Conservation (phyloP, 2,329 filamentous ascomycete genomes). For the Sporothrix curviconia region DNA sequence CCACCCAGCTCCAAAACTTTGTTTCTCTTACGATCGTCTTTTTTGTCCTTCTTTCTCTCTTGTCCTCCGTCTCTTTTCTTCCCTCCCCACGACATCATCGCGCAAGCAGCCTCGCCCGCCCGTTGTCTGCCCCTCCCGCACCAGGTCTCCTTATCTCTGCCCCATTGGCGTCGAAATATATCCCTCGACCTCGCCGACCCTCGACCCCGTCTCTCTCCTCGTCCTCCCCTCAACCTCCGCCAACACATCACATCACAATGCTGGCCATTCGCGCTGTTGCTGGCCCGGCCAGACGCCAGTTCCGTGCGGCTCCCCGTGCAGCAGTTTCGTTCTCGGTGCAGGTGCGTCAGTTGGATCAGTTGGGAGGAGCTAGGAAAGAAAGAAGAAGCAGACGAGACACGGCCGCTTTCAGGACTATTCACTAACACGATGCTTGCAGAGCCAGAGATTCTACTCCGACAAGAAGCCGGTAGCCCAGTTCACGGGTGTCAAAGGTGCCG, state of each 20-base stretch:
- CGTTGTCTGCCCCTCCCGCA: background rate
- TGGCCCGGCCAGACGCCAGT: constrained; percentile 69
- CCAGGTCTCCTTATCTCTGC: background rate
- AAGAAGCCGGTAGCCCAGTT: constrained; percentile 85
- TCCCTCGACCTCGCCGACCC: background rate
- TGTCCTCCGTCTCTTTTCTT: background rate
- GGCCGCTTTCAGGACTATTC: background rate
- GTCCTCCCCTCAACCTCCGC: background rate
- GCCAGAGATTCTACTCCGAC: constrained; percentile 53
- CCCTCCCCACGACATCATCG: background rate
- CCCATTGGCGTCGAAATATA: constrained; percentile 1
- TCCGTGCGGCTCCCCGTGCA: constrained; percentile 60
- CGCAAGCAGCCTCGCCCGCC: background rate
- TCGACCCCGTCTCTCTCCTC: constrained; percentile 3
- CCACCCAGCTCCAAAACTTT: constrained; percentile 2
- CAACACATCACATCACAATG: constrained; percentile 53
- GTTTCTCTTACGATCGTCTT: background rate
- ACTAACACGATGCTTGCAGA: constrained; percentile 28
- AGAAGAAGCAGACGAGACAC: background rate
- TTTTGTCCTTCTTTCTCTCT: background rate
- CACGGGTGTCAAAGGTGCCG: constrained; percentile 78
- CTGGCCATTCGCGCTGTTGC: constrained; percentile 73
- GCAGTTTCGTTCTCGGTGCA: constrained; percentile 45
- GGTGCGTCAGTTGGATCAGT: too few relatives aligned
- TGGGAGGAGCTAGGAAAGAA: too few relatives aligned